Percentiles rank a stretch among this genome's conserved stretches.
These are phyloP conservation scores for Neurospora africana DNA, from an alignment of 495 filamentous ascomycete genomes.

Conservation along the genomic window DNA sequence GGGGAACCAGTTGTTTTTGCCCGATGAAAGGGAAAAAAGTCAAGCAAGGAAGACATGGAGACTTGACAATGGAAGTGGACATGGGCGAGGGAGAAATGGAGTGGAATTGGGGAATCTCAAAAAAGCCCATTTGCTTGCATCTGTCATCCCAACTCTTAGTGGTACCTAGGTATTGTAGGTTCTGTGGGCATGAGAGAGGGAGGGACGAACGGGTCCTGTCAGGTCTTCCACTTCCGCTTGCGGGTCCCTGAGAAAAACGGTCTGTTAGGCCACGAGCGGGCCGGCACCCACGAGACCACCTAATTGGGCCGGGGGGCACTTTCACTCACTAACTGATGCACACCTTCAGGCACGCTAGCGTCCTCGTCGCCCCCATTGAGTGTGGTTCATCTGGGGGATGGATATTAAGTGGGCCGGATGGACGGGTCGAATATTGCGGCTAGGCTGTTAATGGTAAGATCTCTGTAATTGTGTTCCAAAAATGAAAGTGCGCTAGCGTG, in stretches of 20 bases:
- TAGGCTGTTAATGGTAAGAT: not conserved
- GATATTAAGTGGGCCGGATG: not conserved
- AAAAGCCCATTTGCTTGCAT: constrained; percentile 3
- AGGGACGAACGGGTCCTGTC: not conserved
- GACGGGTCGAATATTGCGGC: not conserved
- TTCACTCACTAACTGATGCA: not conserved
- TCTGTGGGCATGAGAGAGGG: not conserved
- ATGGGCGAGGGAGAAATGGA: constrained; percentile 3
- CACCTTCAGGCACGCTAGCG: not conserved
- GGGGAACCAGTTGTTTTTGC: constrained; percentile 1
- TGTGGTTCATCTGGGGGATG: not conserved
- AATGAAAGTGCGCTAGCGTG: not conserved
- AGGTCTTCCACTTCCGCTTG: too few relatives aligned
- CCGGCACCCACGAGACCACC: not conserved
- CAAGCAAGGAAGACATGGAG: constrained; percentile 1
- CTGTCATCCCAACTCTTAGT: not conserved
- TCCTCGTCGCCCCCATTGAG: not conserved
- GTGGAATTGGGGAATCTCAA: constrained; percentile 1
- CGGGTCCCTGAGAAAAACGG: not conserved
- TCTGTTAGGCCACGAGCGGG: not conserved
- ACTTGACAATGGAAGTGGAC: constrained; percentile 1
- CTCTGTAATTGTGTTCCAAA: not conserved
- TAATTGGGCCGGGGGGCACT: too few relatives aligned
- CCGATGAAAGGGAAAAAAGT: constrained; percentile 15
- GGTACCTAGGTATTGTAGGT: too few relatives aligned